A percentile compares a stretch with the other conserved stretches of the same genome.
phyloP scores from a whole-genome alignment of 1,139 yeast genomes.

The Pichia sp. region DNA sequence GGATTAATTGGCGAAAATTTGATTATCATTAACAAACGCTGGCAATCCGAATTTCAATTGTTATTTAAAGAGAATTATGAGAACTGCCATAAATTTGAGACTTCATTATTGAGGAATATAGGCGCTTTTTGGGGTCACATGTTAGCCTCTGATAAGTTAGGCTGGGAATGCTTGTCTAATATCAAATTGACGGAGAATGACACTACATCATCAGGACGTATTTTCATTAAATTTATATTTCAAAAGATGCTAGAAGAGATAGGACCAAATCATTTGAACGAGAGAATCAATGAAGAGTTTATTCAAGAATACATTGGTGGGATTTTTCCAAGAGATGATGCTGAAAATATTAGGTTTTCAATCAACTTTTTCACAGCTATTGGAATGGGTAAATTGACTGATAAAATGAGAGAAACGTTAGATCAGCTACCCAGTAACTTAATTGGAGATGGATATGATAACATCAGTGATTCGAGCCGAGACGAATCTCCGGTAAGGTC shows the following conservation, averaged over 20 bases:
- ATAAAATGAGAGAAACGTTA: constrained; percentile 62
- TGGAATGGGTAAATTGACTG: constrained; percentile 79
- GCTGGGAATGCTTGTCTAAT: constrained; percentile 47
- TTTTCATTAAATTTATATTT: constrained; percentile 72
- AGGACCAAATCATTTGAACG: constrained; percentile 46
- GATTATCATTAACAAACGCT: constrained; percentile 38
- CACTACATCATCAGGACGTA: constrained; percentile 74
- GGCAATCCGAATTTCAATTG: constrained; percentile 48
- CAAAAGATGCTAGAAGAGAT: constrained; percentile 75
- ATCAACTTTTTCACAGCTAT: constrained; percentile 92
- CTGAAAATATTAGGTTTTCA: constrained; percentile 65
- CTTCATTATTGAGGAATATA: constrained; percentile 66
- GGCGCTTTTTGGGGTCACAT: constrained; percentile 86
- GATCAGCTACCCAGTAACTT: constrained; percentile 27
- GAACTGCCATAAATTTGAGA: constrained; percentile 58
- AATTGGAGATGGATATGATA: constrained; percentile 9
- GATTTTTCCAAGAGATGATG: constrained; percentile 36
- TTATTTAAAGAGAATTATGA: constrained; percentile 52
- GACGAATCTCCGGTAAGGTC: constrained; percentile 17
- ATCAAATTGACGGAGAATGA: constrained; percentile 61
- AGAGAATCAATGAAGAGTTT: constrained; percentile 43
- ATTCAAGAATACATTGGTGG: constrained; percentile 41
- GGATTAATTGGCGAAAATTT: constrained; percentile 73
- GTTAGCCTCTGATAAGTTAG: constrained; percentile 60
- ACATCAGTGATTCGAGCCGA: constrained; percentile 7